A percentile compares a stretch with the other conserved stretches of the same genome.
Conservation (phyloP, 805 yeast genomes). For the Sugiyamaella qingdaonensis region DNA sequence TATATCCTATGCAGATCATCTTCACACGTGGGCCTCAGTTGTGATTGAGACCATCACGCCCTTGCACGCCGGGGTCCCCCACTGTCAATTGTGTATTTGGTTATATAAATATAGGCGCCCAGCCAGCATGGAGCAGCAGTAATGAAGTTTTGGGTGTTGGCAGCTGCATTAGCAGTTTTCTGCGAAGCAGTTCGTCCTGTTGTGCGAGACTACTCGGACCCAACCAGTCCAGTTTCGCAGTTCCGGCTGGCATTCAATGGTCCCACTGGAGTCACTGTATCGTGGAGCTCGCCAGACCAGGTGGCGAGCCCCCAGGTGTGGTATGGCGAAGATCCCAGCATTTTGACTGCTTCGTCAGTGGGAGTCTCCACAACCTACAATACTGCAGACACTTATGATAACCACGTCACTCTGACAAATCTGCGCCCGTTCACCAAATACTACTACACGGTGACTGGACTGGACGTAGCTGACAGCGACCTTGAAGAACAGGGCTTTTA, state of each 20-base stretch:
- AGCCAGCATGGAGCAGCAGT: too few relatives aligned
- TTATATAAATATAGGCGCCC: too few relatives aligned
- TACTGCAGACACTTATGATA: slow-evolving; percentile 20
- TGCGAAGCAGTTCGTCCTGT: slow-evolving; percentile 1
- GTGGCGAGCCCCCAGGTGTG: slow-evolving; percentile 22
- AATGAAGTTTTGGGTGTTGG: background rate
- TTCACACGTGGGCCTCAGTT: too few relatives aligned
- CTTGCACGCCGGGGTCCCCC: too few relatives aligned
- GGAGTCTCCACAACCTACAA: slow-evolving; percentile 21
- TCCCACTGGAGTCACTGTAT: slow-evolving; percentile 20
- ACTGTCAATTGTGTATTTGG: too few relatives aligned
- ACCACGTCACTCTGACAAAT: slow-evolving; percentile 25
- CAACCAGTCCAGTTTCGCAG: slow-evolving; percentile 10
- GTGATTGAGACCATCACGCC: too few relatives aligned
- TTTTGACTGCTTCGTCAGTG: slow-evolving; percentile 8
- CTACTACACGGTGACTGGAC: slow-evolving; percentile 21
- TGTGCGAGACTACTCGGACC: slow-evolving; percentile 7
- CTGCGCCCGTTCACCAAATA: slow-evolving; percentile 27
- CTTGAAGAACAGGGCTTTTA: slow-evolving; percentile 6
- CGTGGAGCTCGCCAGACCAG: slow-evolving; percentile 27
- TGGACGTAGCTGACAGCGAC: background rate
- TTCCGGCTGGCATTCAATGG: slow-evolving; percentile 14
- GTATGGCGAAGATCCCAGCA: slow-evolving; percentile 22
- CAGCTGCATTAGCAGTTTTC: background rate
- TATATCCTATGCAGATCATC: too few relatives aligned